Base-by-base conservation (phyloP, 345 rosid genomes). In the Kandelia obovata region DNA sequence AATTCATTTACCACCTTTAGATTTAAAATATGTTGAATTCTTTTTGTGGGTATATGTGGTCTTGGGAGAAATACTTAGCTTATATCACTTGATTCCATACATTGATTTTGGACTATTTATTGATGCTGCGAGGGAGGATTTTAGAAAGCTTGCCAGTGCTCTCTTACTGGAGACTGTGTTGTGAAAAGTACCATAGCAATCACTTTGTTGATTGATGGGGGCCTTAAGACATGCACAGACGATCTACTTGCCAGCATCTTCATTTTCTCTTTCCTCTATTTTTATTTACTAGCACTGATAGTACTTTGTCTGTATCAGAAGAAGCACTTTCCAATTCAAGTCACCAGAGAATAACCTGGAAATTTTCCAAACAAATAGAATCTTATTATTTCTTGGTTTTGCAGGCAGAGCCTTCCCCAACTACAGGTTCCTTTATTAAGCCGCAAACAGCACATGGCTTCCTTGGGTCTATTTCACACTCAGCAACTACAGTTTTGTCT, bases 401-500 rank as follows among this genome's bases (percentile, higher is more conserved):
- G 75, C 88, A 92, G 99, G 85, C 87, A 39, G 99, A 92, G 77
- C 98, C 98, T 70, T 95, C 98, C 53, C 99, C 98, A 68, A 90
- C 99, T 59, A 88, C 96, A 8, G 99, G 99, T 60, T 87, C 98
- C 66, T 80, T 95, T 71, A 58, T 76, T 53, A 90, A 92, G 75
- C 87, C 88, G 80, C 93, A 78, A 56, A 58, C 81, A 39, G 53
- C 71, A 62, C 86, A 79, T 51, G 83, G 75, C 17, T 65, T 79
- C 75, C 35, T 68, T 61, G 70, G 79, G 55, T 80, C 84, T 27
- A 75, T 64, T 75, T 62, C 87, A 60, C 77, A 76, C 78, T 62
- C 83, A 10, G 83, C 76, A 21, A 76, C 75, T 25, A 37, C 76
- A 68, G 77, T 72, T 73, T 77, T 83, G 53, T 83, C 84, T 64